A percentile compares a stretch with the other conserved stretches of the same genome.
phyloP scores from a whole-genome alignment of 2,329 filamentous ascomycete genomes.

The Aspergillus brunneoviolaceus region DNA sequence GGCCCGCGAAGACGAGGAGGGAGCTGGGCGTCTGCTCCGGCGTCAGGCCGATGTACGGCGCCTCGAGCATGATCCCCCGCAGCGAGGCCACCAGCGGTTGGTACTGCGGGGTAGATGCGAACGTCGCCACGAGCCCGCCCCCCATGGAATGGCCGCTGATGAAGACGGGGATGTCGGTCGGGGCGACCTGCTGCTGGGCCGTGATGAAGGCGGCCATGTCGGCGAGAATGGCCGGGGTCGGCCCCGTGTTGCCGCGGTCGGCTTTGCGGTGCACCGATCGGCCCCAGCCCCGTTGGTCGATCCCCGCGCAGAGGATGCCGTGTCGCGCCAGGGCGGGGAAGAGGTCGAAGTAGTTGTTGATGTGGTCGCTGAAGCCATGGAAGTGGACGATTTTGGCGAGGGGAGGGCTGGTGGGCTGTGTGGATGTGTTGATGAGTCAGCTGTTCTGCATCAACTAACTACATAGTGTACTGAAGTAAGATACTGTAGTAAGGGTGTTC shows the following conservation, averaged over 20 bases:
- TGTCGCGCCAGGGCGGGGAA: conserved; percentile 6
- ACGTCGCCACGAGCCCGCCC: conserved; percentile 3
- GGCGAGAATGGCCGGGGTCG: conserved; percentile 7
- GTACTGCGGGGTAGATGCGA: conserved; percentile 7
- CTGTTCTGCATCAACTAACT: neutral
- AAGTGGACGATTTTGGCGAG: conserved; percentile 11
- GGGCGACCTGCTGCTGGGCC: neutral
- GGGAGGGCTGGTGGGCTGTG: neutral
- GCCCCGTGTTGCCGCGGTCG: conserved; percentile 11
- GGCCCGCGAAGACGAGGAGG: conserved; percentile 4
- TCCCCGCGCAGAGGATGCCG: conserved; percentile 7
- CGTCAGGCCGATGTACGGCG: conserved; percentile 8
- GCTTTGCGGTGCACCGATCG: conserved; percentile 7
- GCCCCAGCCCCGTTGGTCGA: conserved; percentile 13
- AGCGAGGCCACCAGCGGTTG: conserved; percentile 4
- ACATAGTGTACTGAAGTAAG: no score
- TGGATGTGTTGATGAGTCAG: neutral
- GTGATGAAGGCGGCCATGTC: conserved; percentile 7
- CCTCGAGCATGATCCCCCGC: neutral
- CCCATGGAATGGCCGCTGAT: conserved; percentile 9
- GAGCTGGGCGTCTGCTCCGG: conserved; percentile 2
- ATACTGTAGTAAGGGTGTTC: neutral
- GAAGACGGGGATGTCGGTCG: conserved; percentile 1
- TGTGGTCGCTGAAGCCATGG: conserved; percentile 14
- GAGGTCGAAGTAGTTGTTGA: conserved; percentile 9